Conservation (phyloP, 2,329 filamentous ascomycete genomes). For the Beauveria sp. region DNA sequence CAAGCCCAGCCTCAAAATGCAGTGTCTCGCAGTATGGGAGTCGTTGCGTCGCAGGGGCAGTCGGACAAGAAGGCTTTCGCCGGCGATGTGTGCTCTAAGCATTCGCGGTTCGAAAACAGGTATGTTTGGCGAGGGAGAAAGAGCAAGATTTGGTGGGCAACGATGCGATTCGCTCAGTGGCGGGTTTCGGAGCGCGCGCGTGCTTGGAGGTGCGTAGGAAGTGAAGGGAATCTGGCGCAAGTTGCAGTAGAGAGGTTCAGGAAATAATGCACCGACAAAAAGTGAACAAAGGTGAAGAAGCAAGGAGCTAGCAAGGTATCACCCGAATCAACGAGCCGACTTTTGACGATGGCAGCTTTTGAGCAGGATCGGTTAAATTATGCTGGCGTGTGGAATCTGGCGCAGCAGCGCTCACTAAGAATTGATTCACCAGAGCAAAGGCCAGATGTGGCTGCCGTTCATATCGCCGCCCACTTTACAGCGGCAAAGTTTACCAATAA, state of each 20-base stretch:
- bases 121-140: neutral
- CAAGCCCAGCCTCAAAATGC: neutral
- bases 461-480: neutral
- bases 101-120: neutral
- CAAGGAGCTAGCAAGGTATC: neutral
- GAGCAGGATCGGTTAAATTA: neutral
- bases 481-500: neutral
- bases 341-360: constrained; percentile 4
- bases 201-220: neutral
- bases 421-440: neutral
- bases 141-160: neutral
- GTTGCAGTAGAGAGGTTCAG: neutral
- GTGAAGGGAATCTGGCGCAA: neutral
- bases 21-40: neutral
- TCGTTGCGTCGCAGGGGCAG: neutral
- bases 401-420: neutral
- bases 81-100: neutral
- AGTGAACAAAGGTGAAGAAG: neutral
- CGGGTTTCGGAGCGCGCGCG: neutral
- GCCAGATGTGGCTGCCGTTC: neutral
- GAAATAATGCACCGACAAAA: neutral
- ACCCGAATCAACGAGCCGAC: neutral
- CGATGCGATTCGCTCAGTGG: neutral
- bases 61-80: neutral
- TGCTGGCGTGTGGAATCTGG: neutral